Conservation (phyloP, 371 early-diverging fungal genomes). For the Zychaea mexicana region DNA sequence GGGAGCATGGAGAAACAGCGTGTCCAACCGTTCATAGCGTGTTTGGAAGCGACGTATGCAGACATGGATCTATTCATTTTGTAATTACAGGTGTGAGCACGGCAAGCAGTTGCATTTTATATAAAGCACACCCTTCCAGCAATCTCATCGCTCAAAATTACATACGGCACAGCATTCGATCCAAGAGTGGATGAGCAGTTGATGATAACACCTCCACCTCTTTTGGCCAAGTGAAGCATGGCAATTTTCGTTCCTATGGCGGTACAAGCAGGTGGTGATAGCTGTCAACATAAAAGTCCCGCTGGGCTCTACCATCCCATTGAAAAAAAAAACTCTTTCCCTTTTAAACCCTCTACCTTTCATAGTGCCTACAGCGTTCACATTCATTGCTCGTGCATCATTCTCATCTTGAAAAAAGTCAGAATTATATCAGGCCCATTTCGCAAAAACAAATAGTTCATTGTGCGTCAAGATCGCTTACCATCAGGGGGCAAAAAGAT, state of each 20-base stretch:
- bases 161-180: neutral
- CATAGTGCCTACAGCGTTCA: conserved; percentile 71
- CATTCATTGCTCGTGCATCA: conserved; percentile 49
- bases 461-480: conserved; percentile 9
- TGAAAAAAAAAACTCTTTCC: too few relatives aligned
- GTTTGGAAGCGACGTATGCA: conserved; percentile 24
- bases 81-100: neutral
- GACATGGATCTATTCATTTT: neutral
- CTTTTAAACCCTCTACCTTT: conserved; percentile 23
- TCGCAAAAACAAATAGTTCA: too few relatives aligned
- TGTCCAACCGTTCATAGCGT: conserved; percentile 28
- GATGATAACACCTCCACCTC: conserved; percentile 53
- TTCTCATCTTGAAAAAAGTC: neutral
- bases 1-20: conserved; percentile 19
- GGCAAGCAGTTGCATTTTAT: too few relatives aligned
- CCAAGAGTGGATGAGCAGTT: conserved; percentile 28
- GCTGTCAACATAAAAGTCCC: neutral
- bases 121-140: neutral
- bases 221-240: conserved; percentile 35
- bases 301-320: too few relatives aligned
- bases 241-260: conserved; percentile 45
- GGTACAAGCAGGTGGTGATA: neutral
- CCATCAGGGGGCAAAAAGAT: conserved; percentile 29
- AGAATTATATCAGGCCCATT: too few relatives aligned
- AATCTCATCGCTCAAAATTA: too few relatives aligned